Percentiles rank a stretch among this genome's conserved stretches.
phyloP scores from a whole-genome alignment of 1,139 yeast genomes.

The Suhomyces bokatorum region DNA sequence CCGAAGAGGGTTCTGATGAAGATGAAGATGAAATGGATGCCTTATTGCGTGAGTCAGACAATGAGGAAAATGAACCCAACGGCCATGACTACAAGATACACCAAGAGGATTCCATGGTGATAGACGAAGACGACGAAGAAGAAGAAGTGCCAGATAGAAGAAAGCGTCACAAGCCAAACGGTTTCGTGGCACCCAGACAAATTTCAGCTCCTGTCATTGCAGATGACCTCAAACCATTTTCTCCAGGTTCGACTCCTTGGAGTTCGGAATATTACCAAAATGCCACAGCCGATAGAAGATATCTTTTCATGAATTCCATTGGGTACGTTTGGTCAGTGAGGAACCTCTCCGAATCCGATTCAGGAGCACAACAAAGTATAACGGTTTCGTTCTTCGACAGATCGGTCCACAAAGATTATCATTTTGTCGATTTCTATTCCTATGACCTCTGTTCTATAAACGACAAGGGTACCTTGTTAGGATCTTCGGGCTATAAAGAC shows the following conservation, averaged over 20 bases:
- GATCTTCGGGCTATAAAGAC: constrained; percentile 37
- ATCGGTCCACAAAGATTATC: constrained; percentile 77
- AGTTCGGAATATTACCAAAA: constrained; percentile 34
- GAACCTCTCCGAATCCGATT: constrained; percentile 38
- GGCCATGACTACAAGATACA: constrained; percentile 20
- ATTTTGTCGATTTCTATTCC: constrained; percentile 72
- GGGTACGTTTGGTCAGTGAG: constrained; percentile 85
- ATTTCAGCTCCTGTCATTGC: not conserved
- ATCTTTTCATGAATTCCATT: constrained; percentile 73
- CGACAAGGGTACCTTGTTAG: constrained; percentile 65
- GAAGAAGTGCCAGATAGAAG: constrained; percentile 21
- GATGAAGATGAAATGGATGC: constrained; percentile 28
- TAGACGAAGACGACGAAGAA: constrained; percentile 42
- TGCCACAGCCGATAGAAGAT: constrained; percentile 54
- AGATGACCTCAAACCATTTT: constrained; percentile 42
- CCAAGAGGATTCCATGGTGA: constrained; percentile 37
- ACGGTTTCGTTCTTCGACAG: constrained; percentile 88
- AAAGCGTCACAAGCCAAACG: constrained; percentile 32
- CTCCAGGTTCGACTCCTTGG: constrained; percentile 91
- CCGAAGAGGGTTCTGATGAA: constrained; percentile 29
- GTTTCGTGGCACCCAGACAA: constrained; percentile 11
- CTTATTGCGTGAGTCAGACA: constrained; percentile 19
- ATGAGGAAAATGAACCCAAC: constrained; percentile 10
- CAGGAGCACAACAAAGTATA: constrained; percentile 52
- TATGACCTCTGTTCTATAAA: constrained; percentile 79